phyloP scores from a whole-genome alignment of 768 basidiomycete genomes.

The Russula compacta region DNA sequence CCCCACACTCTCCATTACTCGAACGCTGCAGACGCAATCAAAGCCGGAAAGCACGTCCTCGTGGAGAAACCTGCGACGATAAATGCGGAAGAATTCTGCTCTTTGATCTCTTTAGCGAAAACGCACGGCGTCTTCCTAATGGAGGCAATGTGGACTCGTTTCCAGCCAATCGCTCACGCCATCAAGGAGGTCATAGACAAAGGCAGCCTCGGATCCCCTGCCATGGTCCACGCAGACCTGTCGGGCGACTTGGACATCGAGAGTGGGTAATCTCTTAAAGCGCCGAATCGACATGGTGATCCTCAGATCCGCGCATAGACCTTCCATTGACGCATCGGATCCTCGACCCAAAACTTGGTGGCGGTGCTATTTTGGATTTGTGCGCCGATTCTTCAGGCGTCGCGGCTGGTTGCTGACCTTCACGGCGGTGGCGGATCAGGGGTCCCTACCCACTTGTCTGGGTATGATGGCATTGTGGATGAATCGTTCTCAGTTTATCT shows the following conservation, averaged over 20 bases:
- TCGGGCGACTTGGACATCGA: no score
- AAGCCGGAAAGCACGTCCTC: slow-evolving; percentile 32
- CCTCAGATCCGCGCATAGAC: no score
- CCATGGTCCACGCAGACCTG: no score
- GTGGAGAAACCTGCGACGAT: slow-evolving; percentile 85
- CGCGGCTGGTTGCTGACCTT: no score
- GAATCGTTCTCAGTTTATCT: background rate
- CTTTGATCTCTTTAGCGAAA: slow-evolving; percentile 27
- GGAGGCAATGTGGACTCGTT: slow-evolving; percentile 44
- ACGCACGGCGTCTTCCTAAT: slow-evolving; percentile 79
- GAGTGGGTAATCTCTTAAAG: no score
- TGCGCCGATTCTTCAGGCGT: slow-evolving; percentile 23
- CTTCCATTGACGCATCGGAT: slow-evolving; percentile 23
- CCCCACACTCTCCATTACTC: no score
- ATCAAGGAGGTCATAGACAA: no score
- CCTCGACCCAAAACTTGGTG: slow-evolving; percentile 61
- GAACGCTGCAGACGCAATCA: no score
- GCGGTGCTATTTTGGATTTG: slow-evolving; percentile 68
- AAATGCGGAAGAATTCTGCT: slow-evolving; percentile 56
- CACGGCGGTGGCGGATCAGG: slow-evolving; percentile 28
- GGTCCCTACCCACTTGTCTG: slow-evolving; percentile 77
- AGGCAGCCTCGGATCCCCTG: no score
- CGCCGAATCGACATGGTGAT: no score
- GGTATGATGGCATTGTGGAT: slow-evolving; percentile 26
- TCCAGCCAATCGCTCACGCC: no score